A percentile compares a stretch with the other conserved stretches of the same genome.
These are phyloP conservation scores for Aspergillus carbonarius DNA, from an alignment of 2,329 filamentous ascomycete species.

Conservation along the genomic window DNA sequence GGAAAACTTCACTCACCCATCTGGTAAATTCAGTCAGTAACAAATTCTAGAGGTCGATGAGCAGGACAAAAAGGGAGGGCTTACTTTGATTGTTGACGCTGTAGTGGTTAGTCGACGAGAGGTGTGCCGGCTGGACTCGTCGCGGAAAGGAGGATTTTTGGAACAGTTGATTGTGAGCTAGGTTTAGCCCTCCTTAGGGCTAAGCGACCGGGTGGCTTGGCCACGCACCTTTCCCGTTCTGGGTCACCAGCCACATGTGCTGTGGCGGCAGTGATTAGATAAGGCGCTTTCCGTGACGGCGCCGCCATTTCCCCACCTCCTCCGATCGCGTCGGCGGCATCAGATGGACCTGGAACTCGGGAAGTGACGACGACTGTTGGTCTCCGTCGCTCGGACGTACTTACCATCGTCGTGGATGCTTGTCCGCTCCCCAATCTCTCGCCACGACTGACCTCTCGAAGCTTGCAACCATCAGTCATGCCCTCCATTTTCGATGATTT, in stretches of 20 bases:
- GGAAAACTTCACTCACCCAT: constrained; percentile 59
- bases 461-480: constrained; percentile 53
- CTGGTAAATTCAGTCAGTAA: constrained; percentile 43
- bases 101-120: constrained; percentile 46
- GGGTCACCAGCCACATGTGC: constrained; percentile 12
- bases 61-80: constrained; percentile 17
- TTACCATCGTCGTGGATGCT: not conserved
- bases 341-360: not conserved
- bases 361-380: not conserved
- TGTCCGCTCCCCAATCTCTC: not conserved
- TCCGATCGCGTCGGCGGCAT: constrained; percentile 2
- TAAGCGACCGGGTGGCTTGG: constrained; percentile 38
- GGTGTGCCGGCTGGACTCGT: constrained; percentile 38
- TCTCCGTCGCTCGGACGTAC: not conserved
- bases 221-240: constrained; percentile 29
- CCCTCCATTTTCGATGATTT: constrained; percentile 73
- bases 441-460: not conserved
- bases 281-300: constrained; percentile 4
- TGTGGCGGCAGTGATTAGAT: constrained; percentile 16
- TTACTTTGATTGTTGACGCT: constrained; percentile 54
- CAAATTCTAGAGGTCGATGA: constrained; percentile 16
- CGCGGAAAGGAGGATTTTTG: constrained; percentile 44
- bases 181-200: constrained; percentile 45
- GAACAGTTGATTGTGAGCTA: constrained; percentile 39
- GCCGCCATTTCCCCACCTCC: constrained; percentile 18